Evolutionary conservation across 2,329 filamentous ascomycete genomes (phyloP).

Genomic region (Talaromyces albobiverticillius): DNA sequence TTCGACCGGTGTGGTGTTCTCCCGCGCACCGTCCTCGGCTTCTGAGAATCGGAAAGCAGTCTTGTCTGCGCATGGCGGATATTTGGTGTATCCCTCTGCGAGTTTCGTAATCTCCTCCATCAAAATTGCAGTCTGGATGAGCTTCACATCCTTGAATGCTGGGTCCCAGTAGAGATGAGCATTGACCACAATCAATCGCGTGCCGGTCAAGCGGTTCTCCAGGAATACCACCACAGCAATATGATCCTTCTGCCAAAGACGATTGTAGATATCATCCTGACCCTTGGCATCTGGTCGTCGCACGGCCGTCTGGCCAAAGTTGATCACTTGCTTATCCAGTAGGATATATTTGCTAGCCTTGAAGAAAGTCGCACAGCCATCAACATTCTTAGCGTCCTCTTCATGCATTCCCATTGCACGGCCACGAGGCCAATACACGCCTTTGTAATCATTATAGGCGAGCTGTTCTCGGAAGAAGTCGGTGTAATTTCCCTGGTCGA

Average conservation of each 20-base stretch:
- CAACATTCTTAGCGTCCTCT: conserved; percentile 82
- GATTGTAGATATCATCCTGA: conserved; percentile 96
- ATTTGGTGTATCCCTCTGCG: conserved; percentile 78
- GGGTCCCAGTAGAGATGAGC: conserved; percentile 96
- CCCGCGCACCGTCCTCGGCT: conserved; percentile 40
- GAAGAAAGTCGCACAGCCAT: conserved; percentile 96
- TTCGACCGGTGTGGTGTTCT: conserved; percentile 49
- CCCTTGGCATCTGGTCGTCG: conserved; percentile 96
- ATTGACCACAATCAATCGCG: conserved; percentile 87
- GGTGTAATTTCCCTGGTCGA: conserved; percentile 87
- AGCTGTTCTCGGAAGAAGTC: conserved; percentile 86
- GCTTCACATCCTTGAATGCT: conserved; percentile 85
- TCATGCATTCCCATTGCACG: conserved; percentile 89
- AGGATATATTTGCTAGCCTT: conserved; percentile 92
- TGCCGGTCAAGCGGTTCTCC: conserved; percentile 87
- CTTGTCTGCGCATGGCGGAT: conserved; percentile 80
- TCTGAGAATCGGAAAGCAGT: conserved; percentile 51
- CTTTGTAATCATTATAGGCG: conserved; percentile 85
- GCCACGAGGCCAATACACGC: conserved; percentile 87
- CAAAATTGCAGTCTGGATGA: conserved; percentile 91
- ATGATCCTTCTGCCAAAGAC: conserved; percentile 97
- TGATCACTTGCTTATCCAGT: conserved; percentile 89
- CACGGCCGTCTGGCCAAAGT: conserved; percentile 88
- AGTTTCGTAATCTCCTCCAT: conserved; percentile 89
- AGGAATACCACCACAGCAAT: conserved; percentile 91